Percentiles rank a stretch among this genome's conserved stretches.
Conservation (phyloP, 2,329 filamentous ascomycete genomes). For the Fusarium neocosmosporiellum region DNA sequence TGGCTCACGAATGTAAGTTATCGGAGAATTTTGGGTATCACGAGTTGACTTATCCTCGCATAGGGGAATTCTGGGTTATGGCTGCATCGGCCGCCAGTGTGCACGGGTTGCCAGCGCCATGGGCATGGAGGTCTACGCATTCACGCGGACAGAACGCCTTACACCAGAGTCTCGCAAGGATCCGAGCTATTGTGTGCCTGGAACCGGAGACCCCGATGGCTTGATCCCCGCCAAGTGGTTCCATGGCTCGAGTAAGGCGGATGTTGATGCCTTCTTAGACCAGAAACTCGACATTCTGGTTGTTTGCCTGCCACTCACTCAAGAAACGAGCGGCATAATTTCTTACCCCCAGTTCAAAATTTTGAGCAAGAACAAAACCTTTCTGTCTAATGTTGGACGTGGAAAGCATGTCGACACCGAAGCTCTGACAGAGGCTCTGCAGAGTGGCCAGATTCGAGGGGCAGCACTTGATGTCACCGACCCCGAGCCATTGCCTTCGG, state of each 20-base stretch:
- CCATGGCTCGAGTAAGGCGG: slow-evolving; percentile 52
- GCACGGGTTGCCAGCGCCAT: slow-evolving; percentile 65
- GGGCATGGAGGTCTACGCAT: slow-evolving; percentile 75
- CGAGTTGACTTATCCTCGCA: fast-evolving
- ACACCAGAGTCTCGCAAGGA: slow-evolving; percentile 63
- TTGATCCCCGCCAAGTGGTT: not conserved
- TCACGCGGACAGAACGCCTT: slow-evolving; percentile 68
- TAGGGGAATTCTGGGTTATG: slow-evolving; percentile 49
- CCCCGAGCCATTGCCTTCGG: not conserved
- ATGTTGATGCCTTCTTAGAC: slow-evolving; percentile 54
- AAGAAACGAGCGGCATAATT: slow-evolving; percentile 67
- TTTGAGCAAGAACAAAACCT: not conserved
- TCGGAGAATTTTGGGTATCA: fast-evolving
- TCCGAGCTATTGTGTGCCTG: not conserved
- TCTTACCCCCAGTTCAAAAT: not conserved
- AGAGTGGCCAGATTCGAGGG: not conserved
- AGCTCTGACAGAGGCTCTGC: not conserved
- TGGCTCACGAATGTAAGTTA: not conserved
- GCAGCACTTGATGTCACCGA: not conserved
- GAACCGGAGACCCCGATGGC: not conserved
- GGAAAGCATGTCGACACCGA: not conserved
- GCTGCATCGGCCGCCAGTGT: slow-evolving; percentile 56
- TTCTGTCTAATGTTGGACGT: not conserved
- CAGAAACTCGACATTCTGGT: slow-evolving; percentile 57
- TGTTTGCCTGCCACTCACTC: slow-evolving; percentile 53